Base-by-base conservation (phyloP, 208 protist species). In the Acanthamoeba polyphaga region DNA sequence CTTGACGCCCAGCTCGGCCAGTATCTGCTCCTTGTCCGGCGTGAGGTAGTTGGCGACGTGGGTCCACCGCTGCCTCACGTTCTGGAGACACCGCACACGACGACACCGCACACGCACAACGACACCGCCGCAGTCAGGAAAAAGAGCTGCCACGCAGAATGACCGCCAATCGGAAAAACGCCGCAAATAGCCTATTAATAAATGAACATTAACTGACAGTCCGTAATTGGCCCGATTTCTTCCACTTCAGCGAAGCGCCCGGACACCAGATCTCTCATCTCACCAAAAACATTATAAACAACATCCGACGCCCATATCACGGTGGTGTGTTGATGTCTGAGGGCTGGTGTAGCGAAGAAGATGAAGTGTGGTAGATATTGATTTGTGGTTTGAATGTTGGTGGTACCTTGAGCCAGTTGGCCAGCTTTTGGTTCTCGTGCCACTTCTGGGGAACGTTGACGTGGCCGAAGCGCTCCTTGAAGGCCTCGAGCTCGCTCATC, bases 401-500 rank as follows among this genome's bases (percentile, higher is more conserved):
- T 34, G 32, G 34, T 85, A 87, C 78, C 78, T 87, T 87, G 38
- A 87, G 78, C 87, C 87, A 92, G 60, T 92, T 92, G n/a, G 87
- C 87, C 19, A 92, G 58, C 32, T 92, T 92, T 53, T 74, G 55
- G 60, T 92, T 92, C 58, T 92, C 87, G 29, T 72, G 15, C 62
- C 64, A 92, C 87, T 92, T 92, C 43, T 92, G 87, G n/a, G 87
- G 87, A 68, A 92, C 87, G 58, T 92, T 92, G 58, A 74, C 64
- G 87, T 92, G 87, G 6, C 87, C 87, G 43, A 92, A 92, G 38
- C 64, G 55, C 27, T 72, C 24, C 64, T 92, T 92, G 58, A 92
- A 92, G 55, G 29, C 87, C 7, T 53, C 13, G 24, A 92, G 87
- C 29, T 92, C 87, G 29, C 34, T 72, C 55, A 92, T 68, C 12